Evolutionary conservation across 2,329 filamentous ascomycete genomes (phyloP).

Genomic region (Claviceps arundinis): DNA sequence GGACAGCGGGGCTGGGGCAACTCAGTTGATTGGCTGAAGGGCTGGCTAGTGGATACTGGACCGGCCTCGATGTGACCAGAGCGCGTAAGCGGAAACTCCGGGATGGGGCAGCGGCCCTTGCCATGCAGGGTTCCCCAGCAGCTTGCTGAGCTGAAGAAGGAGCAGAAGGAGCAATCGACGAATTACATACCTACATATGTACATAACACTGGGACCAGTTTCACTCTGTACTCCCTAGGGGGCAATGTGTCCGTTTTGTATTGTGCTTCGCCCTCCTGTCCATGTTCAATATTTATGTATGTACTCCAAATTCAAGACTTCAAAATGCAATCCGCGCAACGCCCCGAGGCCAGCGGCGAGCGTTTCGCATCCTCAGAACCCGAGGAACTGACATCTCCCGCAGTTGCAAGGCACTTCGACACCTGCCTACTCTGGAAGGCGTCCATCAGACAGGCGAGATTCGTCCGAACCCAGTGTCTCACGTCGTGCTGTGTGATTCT

Average conservation of each 20-base stretch:
- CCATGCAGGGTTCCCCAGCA: neutral
- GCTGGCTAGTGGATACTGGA: neutral
- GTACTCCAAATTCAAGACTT: too few species aligned
- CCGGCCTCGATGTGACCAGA: neutral
- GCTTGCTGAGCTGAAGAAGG: neutral
- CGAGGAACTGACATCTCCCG: neutral
- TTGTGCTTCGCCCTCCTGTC: too few species aligned
- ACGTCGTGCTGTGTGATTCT: conserved; percentile 4
- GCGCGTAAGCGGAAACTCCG: neutral
- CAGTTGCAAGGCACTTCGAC: neutral
- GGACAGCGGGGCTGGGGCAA: too few species aligned
- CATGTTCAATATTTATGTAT: too few species aligned
- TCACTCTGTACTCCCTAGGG: too few species aligned
- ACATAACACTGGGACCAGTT: neutral
- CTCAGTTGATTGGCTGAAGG: neutral
- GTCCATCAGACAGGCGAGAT: conserved; percentile 1
- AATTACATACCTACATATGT: neutral
- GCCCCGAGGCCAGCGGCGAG: neutral
- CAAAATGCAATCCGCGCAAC: neutral
- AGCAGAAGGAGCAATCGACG: neutral
- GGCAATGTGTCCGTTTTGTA: too few species aligned
- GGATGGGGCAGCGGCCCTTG: neutral
- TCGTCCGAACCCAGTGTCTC: conserved; percentile 1
- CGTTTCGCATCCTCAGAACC: neutral
- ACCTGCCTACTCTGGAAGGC: neutral